Conservation (phyloP, 768 basidiomycete species). For the Suillus bovinus region DNA sequence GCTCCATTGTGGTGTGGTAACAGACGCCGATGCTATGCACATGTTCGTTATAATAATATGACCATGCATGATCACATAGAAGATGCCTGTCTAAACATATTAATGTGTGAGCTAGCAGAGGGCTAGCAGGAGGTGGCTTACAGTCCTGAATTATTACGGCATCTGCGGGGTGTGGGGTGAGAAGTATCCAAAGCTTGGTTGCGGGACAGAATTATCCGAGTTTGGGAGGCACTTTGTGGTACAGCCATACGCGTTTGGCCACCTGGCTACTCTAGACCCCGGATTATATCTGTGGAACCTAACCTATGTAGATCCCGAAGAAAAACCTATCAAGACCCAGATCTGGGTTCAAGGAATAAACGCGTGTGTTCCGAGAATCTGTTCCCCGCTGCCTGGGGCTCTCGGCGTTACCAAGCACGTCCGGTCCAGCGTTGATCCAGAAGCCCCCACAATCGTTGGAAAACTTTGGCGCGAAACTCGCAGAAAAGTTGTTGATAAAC, state of each 20-base stretch:
- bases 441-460: background rate
- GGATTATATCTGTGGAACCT: background rate
- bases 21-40: background rate
- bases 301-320: background rate
- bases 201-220: background rate
- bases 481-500: background rate
- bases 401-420: background rate
- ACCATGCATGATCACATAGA: background rate
- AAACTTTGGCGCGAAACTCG: background rate
- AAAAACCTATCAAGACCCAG: background rate
- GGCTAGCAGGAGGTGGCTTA: background rate
- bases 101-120: background rate
- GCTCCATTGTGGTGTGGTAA: background rate
- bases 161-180: slow-evolving; percentile 7
- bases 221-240: background rate
- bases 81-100: background rate
- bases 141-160: background rate
- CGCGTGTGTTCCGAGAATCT: background rate
- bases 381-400: background rate
- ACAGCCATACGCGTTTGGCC: background rate
- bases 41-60: background rate
- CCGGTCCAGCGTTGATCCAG: background rate
- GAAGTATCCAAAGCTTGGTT: background rate
- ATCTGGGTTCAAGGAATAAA: background rate
- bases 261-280: background rate